A percentile compares a stretch with the other conserved stretches of the same genome.
These are phyloP conservation scores for Pseudocercospora eumusae DNA, from an alignment of 2,329 filamentous ascomycete genomes.

Conservation along the genomic window DNA sequence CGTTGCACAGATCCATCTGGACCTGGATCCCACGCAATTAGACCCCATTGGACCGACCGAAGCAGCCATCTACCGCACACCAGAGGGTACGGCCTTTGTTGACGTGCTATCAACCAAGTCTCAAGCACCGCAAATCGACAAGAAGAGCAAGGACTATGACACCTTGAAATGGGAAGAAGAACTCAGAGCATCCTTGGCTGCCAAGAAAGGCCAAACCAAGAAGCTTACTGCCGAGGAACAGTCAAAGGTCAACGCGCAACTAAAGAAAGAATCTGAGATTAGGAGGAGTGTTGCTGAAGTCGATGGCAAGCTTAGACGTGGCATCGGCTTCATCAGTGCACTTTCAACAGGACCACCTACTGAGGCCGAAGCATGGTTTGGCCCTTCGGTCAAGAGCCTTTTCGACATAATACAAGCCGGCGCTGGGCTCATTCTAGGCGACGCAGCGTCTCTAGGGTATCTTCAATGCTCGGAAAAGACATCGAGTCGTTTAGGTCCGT, in stretches of 20 bases:
- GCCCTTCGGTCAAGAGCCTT: slow-evolving; percentile 72
- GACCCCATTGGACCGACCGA: slow-evolving; percentile 78
- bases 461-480: slow-evolving; percentile 76
- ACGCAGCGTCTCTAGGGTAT: slow-evolving; percentile 75
- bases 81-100: slow-evolving; percentile 83
- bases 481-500: slow-evolving; percentile 70
- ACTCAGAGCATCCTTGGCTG: slow-evolving; percentile 78
- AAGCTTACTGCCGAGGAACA: slow-evolving; percentile 89
- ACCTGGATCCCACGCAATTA: slow-evolving; percentile 71
- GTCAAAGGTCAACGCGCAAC: slow-evolving; percentile 84
- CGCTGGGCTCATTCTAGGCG: slow-evolving; percentile 77
- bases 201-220: slow-evolving; percentile 88
- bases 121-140: slow-evolving; percentile 69
- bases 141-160: slow-evolving; percentile 93
- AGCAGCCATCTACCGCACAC: slow-evolving; percentile 87
- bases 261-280: slow-evolving; percentile 82
- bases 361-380: slow-evolving; percentile 85
- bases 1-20: slow-evolving; percentile 69
- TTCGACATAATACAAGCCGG: slow-evolving; percentile 76
- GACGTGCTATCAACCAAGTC: slow-evolving; percentile 87
- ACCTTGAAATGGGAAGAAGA: slow-evolving; percentile 97
- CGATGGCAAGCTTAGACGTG: slow-evolving; percentile 72
- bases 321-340: slow-evolving; percentile 80
- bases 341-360: slow-evolving; percentile 87
- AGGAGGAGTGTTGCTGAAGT: slow-evolving; percentile 69